Evolutionary conservation across 2,329 filamentous ascomycete genomes (phyloP).

Genomic region (Alternaria rosae): DNA sequence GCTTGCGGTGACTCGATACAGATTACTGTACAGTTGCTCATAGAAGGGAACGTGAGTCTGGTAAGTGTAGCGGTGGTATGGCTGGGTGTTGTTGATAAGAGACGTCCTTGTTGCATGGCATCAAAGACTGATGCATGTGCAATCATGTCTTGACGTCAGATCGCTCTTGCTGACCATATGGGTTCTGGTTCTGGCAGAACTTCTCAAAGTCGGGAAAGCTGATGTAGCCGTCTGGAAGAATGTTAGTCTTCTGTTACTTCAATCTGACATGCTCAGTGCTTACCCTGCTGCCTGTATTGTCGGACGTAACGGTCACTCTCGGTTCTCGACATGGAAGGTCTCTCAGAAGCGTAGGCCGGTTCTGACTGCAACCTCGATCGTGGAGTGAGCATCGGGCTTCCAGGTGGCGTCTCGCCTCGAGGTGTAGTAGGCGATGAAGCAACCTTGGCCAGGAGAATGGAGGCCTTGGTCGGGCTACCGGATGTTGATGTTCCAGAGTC

Average conservation of each 20-base stretch:
- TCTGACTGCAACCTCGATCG: conserved; percentile 37
- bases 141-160: conserved; percentile 45
- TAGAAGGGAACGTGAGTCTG: conserved; percentile 4
- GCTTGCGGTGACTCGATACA: conserved; percentile 1
- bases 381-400: conserved; percentile 41
- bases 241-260: conserved; percentile 23
- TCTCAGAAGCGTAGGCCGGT: conserved; percentile 36
- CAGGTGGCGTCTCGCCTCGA: conserved; percentile 44
- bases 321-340: conserved; percentile 45
- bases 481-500: conserved; percentile 50
- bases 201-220: conserved; percentile 78
- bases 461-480: conserved; percentile 52
- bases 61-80: conserved; percentile 13
- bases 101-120: conserved; percentile 9
- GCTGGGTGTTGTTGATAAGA: conserved; percentile 12
- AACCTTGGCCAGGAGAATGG: conserved; percentile 53
- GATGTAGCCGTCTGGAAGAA: conserved; percentile 64
- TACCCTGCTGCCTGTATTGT: conserved; percentile 49
- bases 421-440: conserved; percentile 53
- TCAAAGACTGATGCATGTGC: conserved; percentile 4
- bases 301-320: conserved; percentile 50
- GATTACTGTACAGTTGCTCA: neutral
- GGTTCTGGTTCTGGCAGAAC: conserved; percentile 57
- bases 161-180: conserved; percentile 41
- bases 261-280: conserved; percentile 17